A percentile compares a stretch with the other conserved stretches of the same genome.
Evolutionary conservation across 2,329 filamentous ascomycete genomes (phyloP).

Genomic region (Neurospora crassa): DNA sequence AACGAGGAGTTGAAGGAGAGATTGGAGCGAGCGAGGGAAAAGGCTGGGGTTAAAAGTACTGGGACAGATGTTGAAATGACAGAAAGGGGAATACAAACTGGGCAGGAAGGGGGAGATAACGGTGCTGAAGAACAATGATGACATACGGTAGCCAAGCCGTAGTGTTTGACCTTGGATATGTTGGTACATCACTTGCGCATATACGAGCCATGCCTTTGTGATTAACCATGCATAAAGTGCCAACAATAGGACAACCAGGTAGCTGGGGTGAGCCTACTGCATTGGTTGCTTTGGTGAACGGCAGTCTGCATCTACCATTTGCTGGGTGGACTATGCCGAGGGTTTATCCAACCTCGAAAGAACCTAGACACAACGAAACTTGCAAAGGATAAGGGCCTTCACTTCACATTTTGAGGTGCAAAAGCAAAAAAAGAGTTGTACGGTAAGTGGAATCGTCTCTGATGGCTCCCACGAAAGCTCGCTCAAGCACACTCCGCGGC

Average conservation of each 20-base stretch:
- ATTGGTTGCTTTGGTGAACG: background rate
- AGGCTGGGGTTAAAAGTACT: background rate
- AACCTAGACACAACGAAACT: background rate
- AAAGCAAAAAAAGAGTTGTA: background rate
- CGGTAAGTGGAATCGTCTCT: background rate
- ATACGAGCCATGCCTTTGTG: background rate
- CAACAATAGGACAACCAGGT: background rate
- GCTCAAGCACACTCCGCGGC: background rate
- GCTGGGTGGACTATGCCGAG: background rate
- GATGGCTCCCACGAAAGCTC: background rate
- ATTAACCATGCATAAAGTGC: background rate
- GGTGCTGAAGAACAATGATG: background rate
- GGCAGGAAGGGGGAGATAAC: background rate
- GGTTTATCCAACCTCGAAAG: background rate
- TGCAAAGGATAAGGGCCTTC: background rate
- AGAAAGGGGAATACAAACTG: background rate
- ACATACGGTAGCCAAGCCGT: background rate
- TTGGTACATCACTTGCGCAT: background rate
- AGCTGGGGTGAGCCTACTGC: background rate
- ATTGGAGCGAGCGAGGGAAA: slow-evolving; percentile 21
- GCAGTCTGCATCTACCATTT: background rate
- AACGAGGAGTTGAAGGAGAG: slow-evolving; percentile 53
- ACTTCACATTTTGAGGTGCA: background rate
- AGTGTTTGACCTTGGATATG: background rate
- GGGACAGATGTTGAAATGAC: background rate